Conservation (phyloP, 1,284 basidiomycete species). For the Ceratobasidium sp. region DNA sequence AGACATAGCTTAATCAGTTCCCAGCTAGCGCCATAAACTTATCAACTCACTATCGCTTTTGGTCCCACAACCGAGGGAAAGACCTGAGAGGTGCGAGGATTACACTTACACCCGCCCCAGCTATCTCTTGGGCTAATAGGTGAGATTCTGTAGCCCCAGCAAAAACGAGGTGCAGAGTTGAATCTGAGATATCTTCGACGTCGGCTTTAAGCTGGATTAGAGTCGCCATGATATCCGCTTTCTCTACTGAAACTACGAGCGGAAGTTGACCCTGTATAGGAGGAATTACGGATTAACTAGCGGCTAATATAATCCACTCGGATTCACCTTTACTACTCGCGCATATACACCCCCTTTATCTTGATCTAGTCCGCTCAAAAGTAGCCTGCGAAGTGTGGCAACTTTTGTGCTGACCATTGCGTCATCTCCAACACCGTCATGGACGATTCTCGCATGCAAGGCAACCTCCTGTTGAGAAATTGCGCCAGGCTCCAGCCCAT, state of each 20-base stretch:
- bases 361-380: constrained; percentile 53
- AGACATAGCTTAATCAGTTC: neutral
- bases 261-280: constrained; percentile 61
- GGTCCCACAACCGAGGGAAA: constrained; percentile 72
- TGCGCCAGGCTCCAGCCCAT: constrained; percentile 69
- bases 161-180: constrained; percentile 53
- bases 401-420: constrained; percentile 53
- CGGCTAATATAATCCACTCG: neutral
- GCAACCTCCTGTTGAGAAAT: constrained; percentile 72
- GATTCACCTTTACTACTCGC: constrained; percentile 57
- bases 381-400: constrained; percentile 66
- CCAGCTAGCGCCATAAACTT: neutral
- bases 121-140: constrained; percentile 75
- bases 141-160: constrained; percentile 77
- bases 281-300: no score
- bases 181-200: constrained; percentile 58
- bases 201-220: constrained; percentile 76
- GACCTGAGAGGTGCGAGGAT: constrained; percentile 69
- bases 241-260: constrained; percentile 71
- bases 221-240: constrained; percentile 76
- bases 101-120: constrained; percentile 71
- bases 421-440: constrained; percentile 50
- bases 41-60: constrained; percentile 63
- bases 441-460: constrained; percentile 69
- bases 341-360: constrained; percentile 48